Conservation (phyloP, 805 yeast genomes). For the Candida tallmaniae region DNA sequence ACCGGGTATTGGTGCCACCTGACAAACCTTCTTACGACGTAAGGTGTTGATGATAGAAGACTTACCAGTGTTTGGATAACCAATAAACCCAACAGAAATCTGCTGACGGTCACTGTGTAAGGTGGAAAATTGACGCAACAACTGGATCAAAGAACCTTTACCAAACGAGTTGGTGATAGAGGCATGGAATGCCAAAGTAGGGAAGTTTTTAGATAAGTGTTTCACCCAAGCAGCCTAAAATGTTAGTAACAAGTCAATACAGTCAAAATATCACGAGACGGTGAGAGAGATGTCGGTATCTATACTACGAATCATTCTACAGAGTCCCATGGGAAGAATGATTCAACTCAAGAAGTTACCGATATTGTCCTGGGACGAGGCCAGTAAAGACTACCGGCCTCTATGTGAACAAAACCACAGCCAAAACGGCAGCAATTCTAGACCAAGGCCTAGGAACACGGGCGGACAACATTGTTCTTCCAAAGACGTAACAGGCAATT, state of each 20-base stretch:
- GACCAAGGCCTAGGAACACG: constrained; percentile 45
- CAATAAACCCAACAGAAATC: constrained; percentile 94
- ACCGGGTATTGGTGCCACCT: constrained; percentile 98
- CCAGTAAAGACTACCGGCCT: constrained; percentile 29
- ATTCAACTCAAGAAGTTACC: constrained; percentile 84
- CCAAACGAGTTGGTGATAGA: constrained; percentile 97
- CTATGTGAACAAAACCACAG: constrained; percentile 28
- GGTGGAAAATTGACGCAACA: constrained; percentile 86
- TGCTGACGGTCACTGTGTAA: constrained; percentile 91
- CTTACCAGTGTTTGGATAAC: constrained; percentile 98
- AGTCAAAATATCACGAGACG: neutral
- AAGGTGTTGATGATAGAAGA: constrained; percentile 92
- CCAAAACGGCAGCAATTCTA: constrained; percentile 31
- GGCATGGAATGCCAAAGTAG: constrained; percentile 97
- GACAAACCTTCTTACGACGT: constrained; percentile 92
- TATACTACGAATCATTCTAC: constrained; percentile 75
- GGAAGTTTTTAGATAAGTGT: constrained; percentile 83
- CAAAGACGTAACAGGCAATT: constrained; percentile 96
- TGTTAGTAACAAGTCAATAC: constrained; percentile 6
- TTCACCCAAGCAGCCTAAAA: constrained; percentile 97
- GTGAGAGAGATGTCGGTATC: constrained; percentile 60
- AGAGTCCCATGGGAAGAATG: constrained; percentile 14
- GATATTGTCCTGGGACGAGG: constrained; percentile 42
- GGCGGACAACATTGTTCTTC: constrained; percentile 71
- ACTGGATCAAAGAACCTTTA: constrained; percentile 91